Evolutionary conservation across 352 stramenopile species (phyloP).

Genomic region (Elongisporangium prolatum): DNA sequence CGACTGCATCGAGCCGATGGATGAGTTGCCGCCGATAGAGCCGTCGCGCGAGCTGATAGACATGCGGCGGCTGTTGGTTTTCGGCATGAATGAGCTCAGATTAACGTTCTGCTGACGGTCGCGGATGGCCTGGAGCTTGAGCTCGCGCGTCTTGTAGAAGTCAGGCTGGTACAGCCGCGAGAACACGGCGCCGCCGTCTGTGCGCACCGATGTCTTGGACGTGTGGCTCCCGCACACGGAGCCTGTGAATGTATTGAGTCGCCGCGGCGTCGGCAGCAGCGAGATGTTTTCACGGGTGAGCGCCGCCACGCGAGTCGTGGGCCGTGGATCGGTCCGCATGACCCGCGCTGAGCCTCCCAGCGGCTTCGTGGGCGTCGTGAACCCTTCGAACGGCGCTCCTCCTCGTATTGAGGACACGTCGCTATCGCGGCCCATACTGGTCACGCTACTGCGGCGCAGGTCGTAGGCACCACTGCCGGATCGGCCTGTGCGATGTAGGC

Average conservation of each 20-base stretch:
- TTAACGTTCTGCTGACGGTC: conserved; percentile 65
- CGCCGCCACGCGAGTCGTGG: conserved; percentile 48
- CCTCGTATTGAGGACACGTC: conserved; percentile 14
- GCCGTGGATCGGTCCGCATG: conserved; percentile 23
- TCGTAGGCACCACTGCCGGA: conserved; percentile 16
- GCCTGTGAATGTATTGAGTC: conserved; percentile 32
- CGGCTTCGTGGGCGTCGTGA: conserved; percentile 28
- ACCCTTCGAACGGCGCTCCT: conserved; percentile 12
- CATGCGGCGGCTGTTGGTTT: conserved; percentile 33
- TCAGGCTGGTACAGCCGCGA: conserved; percentile 81
- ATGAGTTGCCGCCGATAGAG: conserved; percentile 51
- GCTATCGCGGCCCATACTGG: conserved; percentile 20
- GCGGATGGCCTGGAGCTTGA: conserved; percentile 56
- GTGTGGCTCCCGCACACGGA: conserved; percentile 72
- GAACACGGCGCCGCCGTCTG: conserved; percentile 77
- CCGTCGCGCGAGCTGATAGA: conserved; percentile 55
- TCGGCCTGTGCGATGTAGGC: conserved; percentile 16
- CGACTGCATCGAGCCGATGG: conserved; percentile 53
- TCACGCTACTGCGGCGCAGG: conserved; percentile 19
- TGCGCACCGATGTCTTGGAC: conserved; percentile 67
- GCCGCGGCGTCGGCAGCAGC: conserved; percentile 43
- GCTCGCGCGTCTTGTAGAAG: conserved; percentile 74
- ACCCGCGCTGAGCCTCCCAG: background rate
- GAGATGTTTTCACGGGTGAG: conserved; percentile 81
- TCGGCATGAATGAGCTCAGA: conserved; percentile 53